Evolutionary conservation across 2,329 filamentous ascomycete species (phyloP), one percentile per base, ranked within the genome.

Genomic region (Fusarium brachygibbosum): DNA sequence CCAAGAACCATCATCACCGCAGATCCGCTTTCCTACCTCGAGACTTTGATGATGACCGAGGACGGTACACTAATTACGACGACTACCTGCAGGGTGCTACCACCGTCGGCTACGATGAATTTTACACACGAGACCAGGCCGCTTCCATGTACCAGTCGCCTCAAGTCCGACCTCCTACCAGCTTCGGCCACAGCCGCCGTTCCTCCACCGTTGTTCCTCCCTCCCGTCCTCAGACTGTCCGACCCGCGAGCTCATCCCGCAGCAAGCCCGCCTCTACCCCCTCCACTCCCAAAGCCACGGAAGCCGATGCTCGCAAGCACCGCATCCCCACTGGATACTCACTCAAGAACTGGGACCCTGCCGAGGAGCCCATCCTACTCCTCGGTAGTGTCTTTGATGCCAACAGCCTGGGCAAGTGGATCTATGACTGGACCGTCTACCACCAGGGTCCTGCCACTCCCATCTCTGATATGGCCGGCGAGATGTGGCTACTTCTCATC

Each of bases 391-490:
- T 98, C 58, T 98, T 98, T 77, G 96, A 98, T 78, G 93, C 95
- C 76, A 98, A 98, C 86, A 97, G 93, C 28, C 87, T 99, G 31
- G 96, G 96, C 76, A 98, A 98, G 82, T 99, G 96, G 96, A 97
- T 99, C 77, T 99, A 97, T 81, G 96, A 98, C 85, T 99, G 96
- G 96, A 98, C 96, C 19, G 93, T 98, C 69, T 97, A 93, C 83
- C 90, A 91, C 78, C 90, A 97, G 72, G 93, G 93, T 37, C 88
- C 93, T 16, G 88, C 88, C 40, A 93, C 92, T 13, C 93, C 94
- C 51, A 93, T 98, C 76, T 89, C 94, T 54, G 94, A 98, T 71
- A 90, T 97, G 80, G 94, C 96, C 4, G 96, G 95, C 72, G 94
- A 98, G 76, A 86, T 99, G 56, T 99, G 96, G 96, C 87, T 98